These are phyloP conservation scores for Plasmodium billcollinsi DNA, from an alignment of 169 alveolate genomes.

Conservation along the genomic window DNA sequence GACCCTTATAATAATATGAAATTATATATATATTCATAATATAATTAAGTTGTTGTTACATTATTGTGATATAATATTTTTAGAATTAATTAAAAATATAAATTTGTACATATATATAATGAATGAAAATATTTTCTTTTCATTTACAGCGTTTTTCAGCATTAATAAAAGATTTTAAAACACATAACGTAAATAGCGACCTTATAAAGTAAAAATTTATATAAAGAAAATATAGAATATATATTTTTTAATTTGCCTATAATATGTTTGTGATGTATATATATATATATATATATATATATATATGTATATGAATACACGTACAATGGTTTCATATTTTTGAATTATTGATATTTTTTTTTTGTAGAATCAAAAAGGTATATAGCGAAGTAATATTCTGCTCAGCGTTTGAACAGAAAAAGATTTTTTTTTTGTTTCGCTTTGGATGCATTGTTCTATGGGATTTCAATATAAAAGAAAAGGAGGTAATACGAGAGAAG, in stretches of 20 bases:
- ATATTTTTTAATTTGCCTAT: too few relatives aligned
- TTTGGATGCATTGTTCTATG: slow-evolving; percentile 85
- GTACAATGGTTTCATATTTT: too few relatives aligned
- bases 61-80: neutral
- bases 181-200: slow-evolving; percentile 32
- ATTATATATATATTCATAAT: neutral
- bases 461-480: slow-evolving; percentile 81
- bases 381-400: slow-evolving; percentile 84
- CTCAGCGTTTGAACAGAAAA: slow-evolving; percentile 71
- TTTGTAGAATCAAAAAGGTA: slow-evolving; percentile 80
- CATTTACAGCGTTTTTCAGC: slow-evolving; percentile 35
- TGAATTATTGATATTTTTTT: neutral
- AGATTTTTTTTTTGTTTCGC: slow-evolving; percentile 79
- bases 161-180: slow-evolving; percentile 53
- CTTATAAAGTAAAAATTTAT: slow-evolving; percentile 28
- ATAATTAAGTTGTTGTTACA: neutral
- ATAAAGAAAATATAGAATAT: too few relatives aligned
- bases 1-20: neutral
- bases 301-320: too few relatives aligned
- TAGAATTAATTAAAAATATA: neutral
- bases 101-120: neutral
- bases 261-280: neutral
- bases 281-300: neutral
- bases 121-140: neutral
- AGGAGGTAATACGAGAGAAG: slow-evolving; percentile 68